Evolutionary conservation across 1,284 basidiomycete species (phyloP), one percentile per base, ranked within the genome.

Genomic region (Lignosus rhinocerotis): DNA sequence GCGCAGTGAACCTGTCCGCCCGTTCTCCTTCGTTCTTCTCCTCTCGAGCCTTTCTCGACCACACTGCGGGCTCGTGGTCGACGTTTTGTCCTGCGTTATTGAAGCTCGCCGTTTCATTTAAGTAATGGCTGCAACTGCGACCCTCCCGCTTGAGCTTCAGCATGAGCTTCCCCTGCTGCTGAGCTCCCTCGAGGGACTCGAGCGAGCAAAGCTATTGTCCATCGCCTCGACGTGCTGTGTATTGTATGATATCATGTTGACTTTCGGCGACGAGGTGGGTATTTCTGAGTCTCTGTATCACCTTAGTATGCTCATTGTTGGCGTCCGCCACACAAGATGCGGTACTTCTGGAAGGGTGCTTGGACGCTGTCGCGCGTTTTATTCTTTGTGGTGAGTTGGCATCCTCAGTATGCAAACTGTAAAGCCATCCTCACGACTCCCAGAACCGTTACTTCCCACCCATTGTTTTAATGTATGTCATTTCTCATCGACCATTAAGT

Each of bases 371-470:
- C 70, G 7, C 63, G 66, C 11, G 49, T 66, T 30, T 48, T 72
- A 16, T 72, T 66, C 56, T 63, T 72, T 34, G 14, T 66, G 45
- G 70, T 72, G 36, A 50, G 67, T 56, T 7, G 5, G 8, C 3
- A 9, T 16, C 14, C 14, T 16, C 21, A 30, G 21, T 38, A 34
- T 3, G 31, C 6, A 33, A 7, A 5, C 11, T 19, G 30, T n/a
- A 21, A 21, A 12, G 25, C 39, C 14, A 64, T 14, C 25, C 36
- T 55, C n/a, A 49, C n/a, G 21, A 14, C 10, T 19, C 11, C 2
- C 25, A 63, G 70, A 72, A 70, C 58, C 67, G 69, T 36, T 72
- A 72, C 45, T 56, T 69, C 33, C 62, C 68, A 14, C 52, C 60
- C 1, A 0, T 60, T 12, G 45, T 61, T 7, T 50, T 69, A 19